These are phyloP conservation scores for Penicillium desertorum DNA, from an alignment of 495 filamentous ascomycete genomes.

Conservation along the genomic window DNA sequence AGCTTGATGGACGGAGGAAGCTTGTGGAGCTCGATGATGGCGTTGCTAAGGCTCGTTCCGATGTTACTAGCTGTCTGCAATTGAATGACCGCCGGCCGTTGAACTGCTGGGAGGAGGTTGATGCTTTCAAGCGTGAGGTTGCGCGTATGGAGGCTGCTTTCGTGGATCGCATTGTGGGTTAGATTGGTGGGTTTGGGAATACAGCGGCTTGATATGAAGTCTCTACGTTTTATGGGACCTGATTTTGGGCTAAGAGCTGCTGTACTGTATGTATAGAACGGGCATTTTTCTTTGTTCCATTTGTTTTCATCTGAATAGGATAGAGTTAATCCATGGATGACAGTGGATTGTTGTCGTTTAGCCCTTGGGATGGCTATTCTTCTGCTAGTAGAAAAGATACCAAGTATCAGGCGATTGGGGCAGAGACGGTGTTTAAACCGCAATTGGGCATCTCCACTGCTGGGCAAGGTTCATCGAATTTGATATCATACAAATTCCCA, in stretches of 20 bases:
- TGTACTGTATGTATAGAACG: conserved; percentile 38
- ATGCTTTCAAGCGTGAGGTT: conserved; percentile 84
- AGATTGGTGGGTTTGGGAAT: conserved; percentile 17
- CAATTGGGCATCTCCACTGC: not conserved
- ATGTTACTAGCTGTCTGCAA: conserved; percentile 79
- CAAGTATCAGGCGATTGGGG: not conserved
- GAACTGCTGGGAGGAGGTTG: conserved; percentile 95
- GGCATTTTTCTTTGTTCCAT: conserved; percentile 26
- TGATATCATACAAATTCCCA: conserved; percentile 68
- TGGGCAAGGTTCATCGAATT: conserved; percentile 21
- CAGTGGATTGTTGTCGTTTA: not conserved
- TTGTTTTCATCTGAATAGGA: conserved; percentile 18
- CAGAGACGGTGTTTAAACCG: not conserved
- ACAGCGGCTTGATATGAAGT: conserved; percentile 18
- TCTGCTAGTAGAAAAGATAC: not conserved
- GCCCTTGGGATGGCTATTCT: not conserved
- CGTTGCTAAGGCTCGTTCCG: conserved; percentile 70
- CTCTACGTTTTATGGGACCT: conserved; percentile 12
- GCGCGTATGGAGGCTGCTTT: conserved; percentile 79
- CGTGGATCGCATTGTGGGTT: conserved; percentile 77
- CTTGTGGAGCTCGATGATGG: conserved; percentile 62
- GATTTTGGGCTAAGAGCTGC: conserved; percentile 20
- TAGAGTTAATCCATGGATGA: conserved; percentile 22
- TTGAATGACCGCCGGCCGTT: conserved; percentile 85
- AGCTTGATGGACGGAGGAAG: conserved; percentile 73